Conservation (phyloP, 2,329 filamentous ascomycete species). For the Plenodomus biglobosus region DNA sequence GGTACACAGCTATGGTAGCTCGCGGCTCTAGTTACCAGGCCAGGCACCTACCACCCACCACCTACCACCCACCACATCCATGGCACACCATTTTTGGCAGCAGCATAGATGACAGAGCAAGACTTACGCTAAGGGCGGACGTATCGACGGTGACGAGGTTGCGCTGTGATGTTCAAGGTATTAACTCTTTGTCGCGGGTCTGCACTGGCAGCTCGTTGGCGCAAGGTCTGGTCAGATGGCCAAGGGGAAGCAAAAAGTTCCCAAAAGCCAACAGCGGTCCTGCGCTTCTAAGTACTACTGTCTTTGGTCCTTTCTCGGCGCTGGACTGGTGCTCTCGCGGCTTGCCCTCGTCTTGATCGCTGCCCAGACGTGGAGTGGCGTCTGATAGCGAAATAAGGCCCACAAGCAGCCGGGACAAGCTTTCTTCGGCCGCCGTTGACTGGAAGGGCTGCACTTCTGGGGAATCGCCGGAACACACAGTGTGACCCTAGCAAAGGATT, state of each 20-base stretch:
- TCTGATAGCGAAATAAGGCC: slow-evolving; percentile 41
- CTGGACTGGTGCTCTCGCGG: slow-evolving; percentile 28
- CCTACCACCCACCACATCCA: no score
- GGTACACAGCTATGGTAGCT: not conserved
- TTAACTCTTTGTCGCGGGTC: no score
- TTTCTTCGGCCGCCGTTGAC: slow-evolving; percentile 42
- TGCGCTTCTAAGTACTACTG: slow-evolving; percentile 20
- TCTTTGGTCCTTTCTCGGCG: slow-evolving; percentile 34
- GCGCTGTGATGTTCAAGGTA: no score
- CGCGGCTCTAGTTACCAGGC: not conserved
- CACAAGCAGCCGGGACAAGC: slow-evolving; percentile 40
- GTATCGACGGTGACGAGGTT: slow-evolving; percentile 11
- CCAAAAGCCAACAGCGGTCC: slow-evolving; percentile 21
- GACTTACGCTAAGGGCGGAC: slow-evolving; percentile 16
- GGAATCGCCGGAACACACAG: slow-evolving; percentile 13
- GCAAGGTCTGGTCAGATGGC: slow-evolving; percentile 7
- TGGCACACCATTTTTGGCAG: no score
- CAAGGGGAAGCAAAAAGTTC: slow-evolving; percentile 16
- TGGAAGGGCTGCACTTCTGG: slow-evolving; percentile 19
- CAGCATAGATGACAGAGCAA: slow-evolving; percentile 1
- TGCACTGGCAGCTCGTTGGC: no score
- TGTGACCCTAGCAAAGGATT: slow-evolving; percentile 9
- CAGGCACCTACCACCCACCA: no score
- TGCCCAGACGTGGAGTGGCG: slow-evolving; percentile 42
- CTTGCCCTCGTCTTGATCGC: no score